Percentiles rank a stretch among this genome's conserved stretches.
Conservation (phyloP, 2,329 filamentous ascomycete genomes). For the Aureobasidium sp. region DNA sequence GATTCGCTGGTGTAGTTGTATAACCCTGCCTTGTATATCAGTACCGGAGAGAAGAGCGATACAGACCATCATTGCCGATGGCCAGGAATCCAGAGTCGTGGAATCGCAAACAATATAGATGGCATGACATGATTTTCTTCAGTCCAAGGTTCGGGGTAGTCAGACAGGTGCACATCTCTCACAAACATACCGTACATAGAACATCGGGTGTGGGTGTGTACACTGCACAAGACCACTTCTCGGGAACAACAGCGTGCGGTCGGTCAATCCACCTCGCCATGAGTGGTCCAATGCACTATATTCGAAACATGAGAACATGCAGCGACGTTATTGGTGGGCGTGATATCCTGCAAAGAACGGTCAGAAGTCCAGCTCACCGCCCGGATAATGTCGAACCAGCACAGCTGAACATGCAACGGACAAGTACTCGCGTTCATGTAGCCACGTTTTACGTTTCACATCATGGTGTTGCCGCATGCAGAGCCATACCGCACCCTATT, state of each 20-base stretch:
- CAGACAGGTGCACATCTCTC: neutral
- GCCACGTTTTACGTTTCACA: neutral
- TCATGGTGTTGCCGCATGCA: neutral
- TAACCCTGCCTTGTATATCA: neutral
- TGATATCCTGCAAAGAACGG: neutral
- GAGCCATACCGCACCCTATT: neutral
- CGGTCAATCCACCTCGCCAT: neutral
- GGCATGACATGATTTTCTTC: neutral
- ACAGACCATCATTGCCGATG: neutral
- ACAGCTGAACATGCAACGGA: neutral
- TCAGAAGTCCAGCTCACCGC: slow-evolving; percentile 2
- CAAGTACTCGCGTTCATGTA: neutral
- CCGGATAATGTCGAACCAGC: neutral
- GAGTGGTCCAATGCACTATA: neutral
- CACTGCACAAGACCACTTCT: neutral
- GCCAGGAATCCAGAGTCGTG: neutral
- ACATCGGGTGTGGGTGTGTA: neutral
- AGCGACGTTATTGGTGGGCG: neutral
- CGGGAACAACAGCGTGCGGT: neutral
- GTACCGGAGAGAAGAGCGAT: neutral
- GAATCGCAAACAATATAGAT: neutral
- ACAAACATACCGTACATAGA: neutral
- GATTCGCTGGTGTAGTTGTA: neutral
- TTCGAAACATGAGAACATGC: neutral
- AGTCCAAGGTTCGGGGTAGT: neutral